A percentile compares a stretch with the other conserved stretches of the same genome.
These are phyloP conservation scores for Sporothrix phasma DNA, from an alignment of 2,329 filamentous ascomycete species.

Conservation along the genomic window DNA sequence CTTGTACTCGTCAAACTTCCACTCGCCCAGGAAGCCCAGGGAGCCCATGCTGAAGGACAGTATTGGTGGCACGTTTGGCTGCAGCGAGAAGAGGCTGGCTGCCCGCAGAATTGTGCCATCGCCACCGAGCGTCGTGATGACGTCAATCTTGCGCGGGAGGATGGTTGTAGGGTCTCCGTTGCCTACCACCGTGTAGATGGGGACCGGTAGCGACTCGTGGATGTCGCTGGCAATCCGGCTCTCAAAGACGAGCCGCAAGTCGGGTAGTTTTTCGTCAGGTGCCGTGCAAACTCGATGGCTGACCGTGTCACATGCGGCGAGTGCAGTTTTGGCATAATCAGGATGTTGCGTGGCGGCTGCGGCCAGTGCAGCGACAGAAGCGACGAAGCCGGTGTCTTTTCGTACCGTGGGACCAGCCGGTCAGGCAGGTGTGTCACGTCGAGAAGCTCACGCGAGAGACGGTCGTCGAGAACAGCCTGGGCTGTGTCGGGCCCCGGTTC, in stretches of 20 bases:
- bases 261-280: conserved; percentile 74
- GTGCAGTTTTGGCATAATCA: conserved; percentile 50
- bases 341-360: conserved; percentile 44
- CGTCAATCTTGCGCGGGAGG: conserved; percentile 72
- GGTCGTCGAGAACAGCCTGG: conserved; percentile 41
- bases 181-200: conserved; percentile 52
- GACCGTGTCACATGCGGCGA: conserved; percentile 43
- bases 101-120: conserved; percentile 86
- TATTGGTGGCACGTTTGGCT: conserved; percentile 74
- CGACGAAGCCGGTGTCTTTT: conserved; percentile 46
- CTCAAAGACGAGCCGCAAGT: conserved; percentile 75
- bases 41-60: conserved; percentile 96
- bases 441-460: conserved; percentile 35
- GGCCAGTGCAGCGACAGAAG: conserved; percentile 47
- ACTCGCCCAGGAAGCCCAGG: conserved; percentile 87
- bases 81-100: conserved; percentile 75
- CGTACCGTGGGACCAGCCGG: conserved; percentile 53
- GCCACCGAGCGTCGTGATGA: conserved; percentile 82
- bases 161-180: conserved; percentile 34
- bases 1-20: conserved; percentile 91
- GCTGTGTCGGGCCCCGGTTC: neutral
- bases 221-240: conserved; percentile 61
- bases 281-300: conserved; percentile 50
- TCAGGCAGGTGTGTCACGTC: conserved; percentile 40
- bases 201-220: conserved; percentile 60